phyloP scores from a whole-genome alignment of 225 moss, liverwort and hornwort genomes.

The Pseudoscleropodium purum region DNA sequence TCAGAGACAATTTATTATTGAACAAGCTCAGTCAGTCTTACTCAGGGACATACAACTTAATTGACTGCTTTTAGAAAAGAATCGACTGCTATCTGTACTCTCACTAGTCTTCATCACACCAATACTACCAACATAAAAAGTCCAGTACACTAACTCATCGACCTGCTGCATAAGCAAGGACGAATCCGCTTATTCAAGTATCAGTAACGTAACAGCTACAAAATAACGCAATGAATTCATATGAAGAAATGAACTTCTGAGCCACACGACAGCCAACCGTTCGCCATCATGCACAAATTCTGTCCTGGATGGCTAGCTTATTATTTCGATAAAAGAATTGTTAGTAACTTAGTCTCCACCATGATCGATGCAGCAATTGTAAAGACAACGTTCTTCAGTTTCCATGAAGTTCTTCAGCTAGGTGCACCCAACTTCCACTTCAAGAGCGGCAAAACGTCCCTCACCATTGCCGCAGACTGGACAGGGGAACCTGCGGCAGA shows the following conservation, averaged over 20 bases:
- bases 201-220: background rate
- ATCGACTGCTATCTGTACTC: background rate
- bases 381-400: background rate
- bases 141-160: background rate
- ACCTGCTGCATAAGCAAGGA: background rate
- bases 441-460: background rate
- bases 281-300: background rate
- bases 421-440: background rate
- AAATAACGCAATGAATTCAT: background rate
- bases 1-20: background rate
- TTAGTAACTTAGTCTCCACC: background rate
- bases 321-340: background rate
- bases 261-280: background rate
- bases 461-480: background rate
- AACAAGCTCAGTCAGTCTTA: background rate
- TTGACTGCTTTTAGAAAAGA: background rate
- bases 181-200: background rate
- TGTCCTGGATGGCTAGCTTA: too few species aligned
- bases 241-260: background rate
- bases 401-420: background rate
- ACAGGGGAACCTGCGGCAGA: background rate
- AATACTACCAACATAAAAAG: background rate
- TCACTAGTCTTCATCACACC: background rate
- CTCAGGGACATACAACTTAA: background rate
- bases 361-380: background rate